Percentiles rank a stretch among this genome's conserved stretches.
Conservation (phyloP, 2,329 filamentous ascomycete genomes). For the Dactylella cylindrospora region DNA sequence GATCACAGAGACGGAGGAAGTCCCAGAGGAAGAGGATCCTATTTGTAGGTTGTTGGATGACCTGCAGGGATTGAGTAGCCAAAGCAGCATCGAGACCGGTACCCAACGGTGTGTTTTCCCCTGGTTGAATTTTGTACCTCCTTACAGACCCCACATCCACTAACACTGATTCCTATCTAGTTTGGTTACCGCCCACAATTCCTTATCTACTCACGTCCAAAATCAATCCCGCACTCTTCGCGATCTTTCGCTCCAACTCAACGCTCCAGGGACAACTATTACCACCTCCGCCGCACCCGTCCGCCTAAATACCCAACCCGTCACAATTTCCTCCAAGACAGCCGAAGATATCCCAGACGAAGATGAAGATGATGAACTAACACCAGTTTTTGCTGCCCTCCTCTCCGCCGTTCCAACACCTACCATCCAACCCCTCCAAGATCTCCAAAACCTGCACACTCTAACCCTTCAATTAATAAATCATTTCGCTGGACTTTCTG, state of each 20-base stretch:
- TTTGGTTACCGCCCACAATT: constrained; percentile 73
- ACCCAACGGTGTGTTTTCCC: constrained; percentile 63
- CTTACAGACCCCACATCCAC: constrained; percentile 2
- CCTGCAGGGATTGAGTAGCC: constrained; percentile 71
- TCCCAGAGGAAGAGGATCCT: constrained; percentile 53
- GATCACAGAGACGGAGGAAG: constrained; percentile 61
- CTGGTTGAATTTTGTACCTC: neutral
- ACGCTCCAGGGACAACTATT: constrained; percentile 36
- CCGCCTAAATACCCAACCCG: constrained; percentile 29
- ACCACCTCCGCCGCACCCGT: constrained; percentile 30
- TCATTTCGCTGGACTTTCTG: constrained; percentile 80
- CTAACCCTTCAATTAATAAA: constrained; percentile 73
- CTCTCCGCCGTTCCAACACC: constrained; percentile 68
- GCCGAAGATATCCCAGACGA: neutral
- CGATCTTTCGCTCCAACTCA: constrained; percentile 63
- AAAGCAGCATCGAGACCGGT: constrained; percentile 70
- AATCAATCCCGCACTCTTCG: constrained; percentile 76
- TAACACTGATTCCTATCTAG: constrained; percentile 53
- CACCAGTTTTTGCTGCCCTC: constrained; percentile 48
- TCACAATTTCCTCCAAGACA: constrained; percentile 45
- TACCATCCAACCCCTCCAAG: constrained; percentile 65
- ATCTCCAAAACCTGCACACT: constrained; percentile 67
- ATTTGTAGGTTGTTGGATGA: constrained; percentile 68
- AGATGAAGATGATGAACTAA: constrained; percentile 29
- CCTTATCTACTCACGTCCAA: constrained; percentile 70